Percentiles rank a stretch among this genome's conserved stretches.
phyloP scores from a whole-genome alignment of 2,329 filamentous ascomycete species.

The Teratosphaeria zuluensis region DNA sequence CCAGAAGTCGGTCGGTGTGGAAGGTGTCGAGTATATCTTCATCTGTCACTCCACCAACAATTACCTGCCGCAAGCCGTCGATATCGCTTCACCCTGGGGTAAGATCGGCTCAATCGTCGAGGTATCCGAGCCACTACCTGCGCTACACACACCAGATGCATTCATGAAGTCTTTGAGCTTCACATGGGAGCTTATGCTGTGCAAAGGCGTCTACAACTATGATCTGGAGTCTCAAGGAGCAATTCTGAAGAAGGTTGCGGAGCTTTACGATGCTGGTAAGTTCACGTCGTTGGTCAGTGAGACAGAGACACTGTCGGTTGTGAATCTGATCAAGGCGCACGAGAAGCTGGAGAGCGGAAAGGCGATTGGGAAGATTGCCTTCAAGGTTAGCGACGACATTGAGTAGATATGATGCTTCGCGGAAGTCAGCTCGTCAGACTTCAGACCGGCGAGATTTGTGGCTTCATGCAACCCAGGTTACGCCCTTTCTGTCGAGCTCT shows the following conservation, averaged over 20 bases:
- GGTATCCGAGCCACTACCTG: background rate
- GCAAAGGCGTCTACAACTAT: background rate
- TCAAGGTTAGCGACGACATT: background rate
- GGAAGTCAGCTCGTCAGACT: too few species aligned
- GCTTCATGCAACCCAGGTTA: too few species aligned
- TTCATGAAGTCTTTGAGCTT: background rate
- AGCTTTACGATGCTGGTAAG: background rate
- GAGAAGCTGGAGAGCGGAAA: background rate
- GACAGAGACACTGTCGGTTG: background rate
- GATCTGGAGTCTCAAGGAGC: background rate
- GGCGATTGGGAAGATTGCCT: background rate
- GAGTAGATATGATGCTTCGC: background rate
- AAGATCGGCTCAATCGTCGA: background rate
- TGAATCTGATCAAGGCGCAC: background rate
- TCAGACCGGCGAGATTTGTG: too few species aligned
- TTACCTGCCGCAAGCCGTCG: background rate
- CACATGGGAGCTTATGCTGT: background rate
- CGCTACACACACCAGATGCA: background rate
- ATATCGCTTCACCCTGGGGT: background rate
- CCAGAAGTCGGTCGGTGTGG: background rate
- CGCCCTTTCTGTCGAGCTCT: too few species aligned
- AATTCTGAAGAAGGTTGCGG: background rate
- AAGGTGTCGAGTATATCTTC: background rate
- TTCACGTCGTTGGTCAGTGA: background rate
- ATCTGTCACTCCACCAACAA: background rate